Evolutionary conservation across 2,329 filamentous ascomycete species (phyloP), one percentile per base, ranked within the genome.

Genomic region (Mariannaea sp.): DNA sequence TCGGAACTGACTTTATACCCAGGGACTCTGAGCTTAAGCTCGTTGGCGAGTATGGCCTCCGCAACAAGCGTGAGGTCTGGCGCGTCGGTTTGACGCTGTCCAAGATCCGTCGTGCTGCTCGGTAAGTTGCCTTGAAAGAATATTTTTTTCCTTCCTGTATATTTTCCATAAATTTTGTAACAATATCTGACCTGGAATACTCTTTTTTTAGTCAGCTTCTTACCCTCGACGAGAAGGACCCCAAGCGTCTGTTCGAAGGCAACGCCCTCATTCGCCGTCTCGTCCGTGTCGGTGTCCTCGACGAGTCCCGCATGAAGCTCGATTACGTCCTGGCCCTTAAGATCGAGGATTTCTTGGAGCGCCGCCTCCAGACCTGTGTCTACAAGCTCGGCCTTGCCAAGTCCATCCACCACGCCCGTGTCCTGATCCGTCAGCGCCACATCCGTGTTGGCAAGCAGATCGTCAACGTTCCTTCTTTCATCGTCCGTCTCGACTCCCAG

Each of bases 61-160:
- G 92, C 82, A 99, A 99, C 87, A 99, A 99, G 92, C 93, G 94
- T 85, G 94, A 99, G 86, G 94, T 99, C 77, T 99, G 94, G 94
- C 92, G 94, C 81, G 94, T 99, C 81, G 88, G 91, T 86, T 89
- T 99, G 80, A 97, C 93, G 75, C 89, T 99, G 76, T 97, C 94
- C 84, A 97, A 97, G 89, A 99, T 99, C 75, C 94, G 94, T 92
- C 94, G 94, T 96, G 94, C 94, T 88, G 94, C 94, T 78, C 94
- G 94, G 93, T 97, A 90, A 56, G 73, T 62, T 58, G 27, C 45
- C 19, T 8, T 45, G n/a, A n/a, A n/a, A n/a, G n/a, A n/a, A n/a
- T n/a, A n/a, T n/a, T n/a, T n/a, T n/a, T n/a, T n/a, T n/a, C n/a
- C n/a, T n/a, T n/a, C n/a, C n/a, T n/a, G n/a, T n/a, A n/a, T n/a